Evolutionary conservation across 306 rosid genomes (phyloP).

Genomic region (Lathyrus sativus): DNA sequence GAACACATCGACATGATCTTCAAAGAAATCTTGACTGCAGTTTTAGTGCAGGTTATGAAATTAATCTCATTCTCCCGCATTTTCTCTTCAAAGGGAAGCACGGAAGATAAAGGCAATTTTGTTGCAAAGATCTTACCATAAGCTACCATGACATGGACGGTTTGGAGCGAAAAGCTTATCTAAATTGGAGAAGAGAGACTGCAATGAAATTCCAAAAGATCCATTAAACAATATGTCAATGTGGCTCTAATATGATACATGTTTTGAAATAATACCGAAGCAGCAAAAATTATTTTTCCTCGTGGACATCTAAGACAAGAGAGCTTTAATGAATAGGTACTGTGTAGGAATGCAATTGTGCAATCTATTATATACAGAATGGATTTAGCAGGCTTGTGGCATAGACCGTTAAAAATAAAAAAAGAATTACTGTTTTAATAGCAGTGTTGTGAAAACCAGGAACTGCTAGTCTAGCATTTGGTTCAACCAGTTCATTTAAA

Average conservation of each 20-base stretch:
- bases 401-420: constrained; percentile 17
- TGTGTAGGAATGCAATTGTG: background rate
- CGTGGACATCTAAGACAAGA: background rate
- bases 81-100: constrained; percentile 4
- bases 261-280: constrained; percentile 24
- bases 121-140: constrained; percentile 62
- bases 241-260: background rate
- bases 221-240: constrained; percentile 14
- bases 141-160: constrained; percentile 78
- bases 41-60: constrained; percentile 7
- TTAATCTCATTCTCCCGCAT: constrained; percentile 4
- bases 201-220: constrained; percentile 50
- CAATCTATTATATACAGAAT: background rate
- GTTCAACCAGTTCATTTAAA: too few species aligned
- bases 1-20: background rate
- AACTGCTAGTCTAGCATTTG: too few species aligned
- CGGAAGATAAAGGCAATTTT: constrained; percentile 13
- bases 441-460: too few species aligned
- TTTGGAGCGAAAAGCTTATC: constrained; percentile 78
- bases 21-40: constrained; percentile 16
- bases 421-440: background rate
- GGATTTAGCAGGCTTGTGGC: background rate
- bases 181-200: constrained; percentile 75
- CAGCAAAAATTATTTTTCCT: constrained; percentile 3
- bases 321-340: background rate